Base-by-base conservation (phyloP, 2,329 filamentous ascomycete genomes). In the Neofusicoccum laricinum region DNA sequence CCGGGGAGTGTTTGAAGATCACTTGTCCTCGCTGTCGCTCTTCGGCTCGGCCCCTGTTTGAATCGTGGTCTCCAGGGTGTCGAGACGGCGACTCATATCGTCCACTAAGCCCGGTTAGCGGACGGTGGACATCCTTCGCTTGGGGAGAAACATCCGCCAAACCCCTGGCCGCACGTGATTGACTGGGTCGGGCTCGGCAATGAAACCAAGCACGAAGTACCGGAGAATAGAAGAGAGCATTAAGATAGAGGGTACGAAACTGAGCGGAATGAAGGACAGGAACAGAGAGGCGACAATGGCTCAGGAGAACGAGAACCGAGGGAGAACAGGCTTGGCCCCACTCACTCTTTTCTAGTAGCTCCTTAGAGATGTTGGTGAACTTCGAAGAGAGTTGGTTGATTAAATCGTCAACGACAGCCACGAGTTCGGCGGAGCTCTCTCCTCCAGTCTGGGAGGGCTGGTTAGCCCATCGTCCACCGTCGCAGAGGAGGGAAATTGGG, bases 301-400 rank as follows among this genome's bases (percentile, higher is more conserved):
- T 21, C 12, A 11, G 15, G 17, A 15, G 51, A 41, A 17, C 15
- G 19, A 41, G 25, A 17, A 11, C 40, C 5, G 1, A 2, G 40
- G 15, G 10, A 51, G 25, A 43, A 21, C 14, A 48, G 17, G 19
- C 11, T 14, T 43, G 51, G 53, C 7, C 19, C 7, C 7, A 80
- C 88, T 75, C 77, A 96, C 93, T 91, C 79, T 96, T 97, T 41
- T 90, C 86, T 71, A 96, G 92, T 65, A 97, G 89, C 78, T 97
- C 93, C 66, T 87, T 90, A 8, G 92, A 96, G 4, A 97, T 88
- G 12, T 86, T 87, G 19, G 90, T 88, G 76, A 97, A 97, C 76
- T 96, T 96, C 76, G 87, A 89, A 59, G 91, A 91, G 0, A 97
- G 80, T 50, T 92, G 89, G 73, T 93, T 92, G 3, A 97, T 81